Conservation (phyloP, 805 yeast species). For the Teunomyces tritomae region DNA sequence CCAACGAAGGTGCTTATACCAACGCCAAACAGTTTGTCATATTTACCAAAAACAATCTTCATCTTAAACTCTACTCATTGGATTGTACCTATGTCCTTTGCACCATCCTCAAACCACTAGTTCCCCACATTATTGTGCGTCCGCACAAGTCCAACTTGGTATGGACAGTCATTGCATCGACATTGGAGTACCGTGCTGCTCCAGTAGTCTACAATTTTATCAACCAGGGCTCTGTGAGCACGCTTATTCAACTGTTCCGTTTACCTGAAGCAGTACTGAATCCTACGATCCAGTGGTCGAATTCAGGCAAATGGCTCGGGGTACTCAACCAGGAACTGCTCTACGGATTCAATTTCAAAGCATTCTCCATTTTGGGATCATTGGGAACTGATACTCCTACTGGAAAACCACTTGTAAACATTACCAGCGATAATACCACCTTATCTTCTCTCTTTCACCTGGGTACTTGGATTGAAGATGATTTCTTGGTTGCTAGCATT, state of each 20-base stretch:
- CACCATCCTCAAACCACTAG: constrained; percentile 32
- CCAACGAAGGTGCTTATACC: constrained; percentile 25
- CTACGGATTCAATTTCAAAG: constrained; percentile 26
- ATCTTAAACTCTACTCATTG: constrained; percentile 34
- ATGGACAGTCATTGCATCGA: constrained; percentile 34
- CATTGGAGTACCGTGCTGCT: constrained; percentile 17
- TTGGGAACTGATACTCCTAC: not conserved
- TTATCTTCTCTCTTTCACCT: not conserved
- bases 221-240: constrained; percentile 33
- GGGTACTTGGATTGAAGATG: not conserved
- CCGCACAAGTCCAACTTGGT: constrained; percentile 15
- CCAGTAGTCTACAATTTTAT: constrained; percentile 26
- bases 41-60: constrained; percentile 24
- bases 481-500: not conserved
- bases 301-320: constrained; percentile 34
- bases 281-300: constrained; percentile 28
- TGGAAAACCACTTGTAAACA: not conserved
- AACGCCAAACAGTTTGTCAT: constrained; percentile 34
- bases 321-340: constrained; percentile 23
- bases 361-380: constrained; percentile 26
- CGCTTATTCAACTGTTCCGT: constrained; percentile 19
- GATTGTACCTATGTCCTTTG: constrained; percentile 32
- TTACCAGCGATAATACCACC: not conserved
- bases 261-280: constrained; percentile 11
- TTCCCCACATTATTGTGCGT: constrained; percentile 15